Base-by-base conservation (phyloP, 2,329 filamentous ascomycete species). In the Talaromyces sp. region DNA sequence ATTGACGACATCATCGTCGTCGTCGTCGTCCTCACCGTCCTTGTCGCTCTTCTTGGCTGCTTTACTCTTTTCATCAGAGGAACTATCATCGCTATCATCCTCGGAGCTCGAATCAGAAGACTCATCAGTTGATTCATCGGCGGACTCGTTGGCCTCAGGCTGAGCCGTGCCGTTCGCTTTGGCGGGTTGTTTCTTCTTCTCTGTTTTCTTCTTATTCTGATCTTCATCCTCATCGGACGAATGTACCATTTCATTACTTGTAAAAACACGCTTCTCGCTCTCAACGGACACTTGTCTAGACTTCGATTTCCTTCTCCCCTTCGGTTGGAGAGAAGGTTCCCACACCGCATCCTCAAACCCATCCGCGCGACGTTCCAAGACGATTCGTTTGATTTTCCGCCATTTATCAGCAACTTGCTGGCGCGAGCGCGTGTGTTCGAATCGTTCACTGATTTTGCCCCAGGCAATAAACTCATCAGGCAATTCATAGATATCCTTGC, bases 371-470 rank as follows among this genome's bases (percentile, higher is more conserved):
- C 65, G 31, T 1, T 39, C 43, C 27, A 68, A 31, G 6, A 78
- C 67, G 9, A 66, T 68, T 10, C 50, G 66, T 43, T 70, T 69
- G 13, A 77, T 65, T 60, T 76, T 78, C 57, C 76, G 76, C 75
- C 75, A 79, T 66, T 75, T 78, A 65, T 79, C 76, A 14, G 75
- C 75, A 49, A 75, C 77, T 66, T 79, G 76, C 45, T 79, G 76
- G 56, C 76, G 71, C n/a, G 76, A 76, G 7, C 76, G 74, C 16
- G 63, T 65, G 59, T 77, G 69, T 0, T 68, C 43, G 54, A 79
- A 70, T 3, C 49, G 56, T 43, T 73, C 60, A 62, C 76, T 78
- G 13, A 78, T 67, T 13, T 62, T 54, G 6, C 75, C 73, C 76
- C 76, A 79, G 11, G 66, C 58, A 31, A 78, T 66, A 27, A 71